Evolutionary conservation across 176 grass and related monocot genomes (phyloP), one percentile per base, ranked within the genome.

Genomic region (Dactylis glomerata): DNA sequence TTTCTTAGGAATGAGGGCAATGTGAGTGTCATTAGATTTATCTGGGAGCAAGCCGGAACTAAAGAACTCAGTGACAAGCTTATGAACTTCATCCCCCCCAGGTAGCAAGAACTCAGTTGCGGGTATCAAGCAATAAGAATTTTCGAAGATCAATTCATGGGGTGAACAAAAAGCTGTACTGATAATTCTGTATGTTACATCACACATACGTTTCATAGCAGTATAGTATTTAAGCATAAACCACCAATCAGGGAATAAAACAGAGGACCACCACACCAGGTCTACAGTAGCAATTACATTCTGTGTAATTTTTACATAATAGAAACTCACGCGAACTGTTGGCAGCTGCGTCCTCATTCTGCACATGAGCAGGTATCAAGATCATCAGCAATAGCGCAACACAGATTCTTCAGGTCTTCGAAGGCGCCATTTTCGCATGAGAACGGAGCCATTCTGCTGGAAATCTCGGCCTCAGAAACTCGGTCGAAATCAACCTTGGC

Each of bases 331-430:
- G 65, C 23, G 27, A 1, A 65, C 1, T 51, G 57, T 84, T 54
- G 41, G 36, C 30, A 28, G n/a, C 8, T 73, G 44, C 1, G 32
- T 30, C n/a, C 28, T n/a, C 65, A 67, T 36, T 54, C 10, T 34
- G 3, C 19, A 19, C 23, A 22, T 34, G 76, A 59, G 82, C 70
- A 89, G 40, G 28, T 37, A 38, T 17, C 50, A 63, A 88, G 79
- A 40, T 81, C 77, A 27, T 46, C 47, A 23, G 37, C 87, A 59
- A 87, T 42, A 73, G 55, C 33, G 2, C 85, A 81, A 37, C 87
- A 94, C 23, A 86, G 85, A 52, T 90, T 86, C 74, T 90, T 94
- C 44, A 94, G 24, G 42, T 82, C 55, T 73, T 92, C 49, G 73
- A 94, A 94, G 63, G 75, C 62, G 13, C 41, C 16, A 38, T 80